Conservation (phyloP, 768 basidiomycete genomes). For the Boletus bicolor region DNA sequence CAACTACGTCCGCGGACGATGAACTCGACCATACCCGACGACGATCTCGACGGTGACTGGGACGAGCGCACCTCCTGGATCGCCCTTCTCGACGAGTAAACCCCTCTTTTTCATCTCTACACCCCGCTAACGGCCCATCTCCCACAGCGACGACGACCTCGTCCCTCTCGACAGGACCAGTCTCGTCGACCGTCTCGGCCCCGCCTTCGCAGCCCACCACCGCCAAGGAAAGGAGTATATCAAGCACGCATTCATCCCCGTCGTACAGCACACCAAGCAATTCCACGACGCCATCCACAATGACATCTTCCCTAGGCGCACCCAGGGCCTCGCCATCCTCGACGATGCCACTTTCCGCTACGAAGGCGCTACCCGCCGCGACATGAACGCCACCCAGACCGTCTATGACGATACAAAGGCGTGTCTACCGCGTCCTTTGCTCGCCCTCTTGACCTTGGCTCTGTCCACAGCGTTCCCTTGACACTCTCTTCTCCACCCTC, state of each 20-base stretch:
- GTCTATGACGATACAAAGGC: conserved; percentile 45
- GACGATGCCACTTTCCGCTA: conserved; percentile 53
- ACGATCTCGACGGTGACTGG: conserved; percentile 12
- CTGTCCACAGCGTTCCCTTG: conserved; percentile 39
- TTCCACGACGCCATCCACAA: conserved; percentile 35
- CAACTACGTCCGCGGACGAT: background rate
- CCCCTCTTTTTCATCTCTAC: background rate
- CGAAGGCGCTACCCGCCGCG: conserved; percentile 44
- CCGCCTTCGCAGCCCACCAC: conserved; percentile 34
- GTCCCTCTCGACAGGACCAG: conserved; percentile 42
- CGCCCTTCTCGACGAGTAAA: conserved; percentile 30
- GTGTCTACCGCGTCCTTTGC: conserved; percentile 16
- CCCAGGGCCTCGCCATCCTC: conserved; percentile 47
- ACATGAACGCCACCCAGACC: conserved; percentile 41
- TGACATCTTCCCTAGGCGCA: conserved; percentile 31
- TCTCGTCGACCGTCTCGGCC: conserved; percentile 47
- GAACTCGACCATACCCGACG: background rate
- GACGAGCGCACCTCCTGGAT: conserved; percentile 29
- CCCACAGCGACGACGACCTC: conserved; percentile 35
- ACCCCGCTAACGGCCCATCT: background rate
- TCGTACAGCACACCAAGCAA: conserved; percentile 33
- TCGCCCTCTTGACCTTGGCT: conserved; percentile 13
- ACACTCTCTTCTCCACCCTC: conserved; percentile 42
- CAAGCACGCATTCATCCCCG: conserved; percentile 35
- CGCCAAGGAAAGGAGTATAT: conserved; percentile 28